These are phyloP conservation scores for Hanseniaspora hatyaiensis DNA, from an alignment of 805 yeast genomes.

Conservation along the genomic window DNA sequence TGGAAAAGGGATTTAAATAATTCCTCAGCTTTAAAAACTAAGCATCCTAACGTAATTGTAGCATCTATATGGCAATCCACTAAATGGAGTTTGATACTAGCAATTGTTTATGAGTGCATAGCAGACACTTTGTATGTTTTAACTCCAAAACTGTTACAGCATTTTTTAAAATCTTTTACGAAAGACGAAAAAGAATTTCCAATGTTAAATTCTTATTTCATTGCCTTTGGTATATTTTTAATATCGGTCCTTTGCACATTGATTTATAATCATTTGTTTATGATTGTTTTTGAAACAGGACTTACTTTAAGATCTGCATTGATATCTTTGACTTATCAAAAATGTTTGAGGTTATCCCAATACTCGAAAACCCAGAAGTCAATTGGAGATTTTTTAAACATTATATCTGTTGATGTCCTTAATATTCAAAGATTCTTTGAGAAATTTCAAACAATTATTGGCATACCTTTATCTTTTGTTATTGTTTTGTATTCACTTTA, in stretches of 20 bases:
- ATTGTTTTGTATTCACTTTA: constrained; percentile 45
- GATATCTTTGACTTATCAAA: constrained; percentile 56
- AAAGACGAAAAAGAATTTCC: constrained; percentile 31
- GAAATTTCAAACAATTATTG: constrained; percentile 42
- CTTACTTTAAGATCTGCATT: constrained; percentile 55
- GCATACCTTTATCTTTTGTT: constrained; percentile 48
- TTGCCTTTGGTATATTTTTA: constrained; percentile 53
- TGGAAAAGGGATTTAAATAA: constrained; percentile 22
- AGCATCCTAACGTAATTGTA: constrained; percentile 25
- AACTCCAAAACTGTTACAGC: constrained; percentile 47
- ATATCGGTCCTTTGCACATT: constrained; percentile 51
- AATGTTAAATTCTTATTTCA: constrained; percentile 46
- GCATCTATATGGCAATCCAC: constrained; percentile 32
- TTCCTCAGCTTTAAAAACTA: constrained; percentile 5
- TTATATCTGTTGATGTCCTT: constrained; percentile 64
- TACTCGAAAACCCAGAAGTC: constrained; percentile 50
- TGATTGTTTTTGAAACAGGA: constrained; percentile 48
- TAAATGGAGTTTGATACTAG: constrained; percentile 30
- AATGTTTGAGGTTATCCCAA: constrained; percentile 56
- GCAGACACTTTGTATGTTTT: constrained; percentile 34
- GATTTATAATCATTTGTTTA: constrained; percentile 56
- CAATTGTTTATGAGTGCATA: constrained; percentile 31
- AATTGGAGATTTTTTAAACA: constrained; percentile 70
- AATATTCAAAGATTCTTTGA: constrained; percentile 50
- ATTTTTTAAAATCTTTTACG: constrained; percentile 38